Base-by-base conservation (phyloP, 139 green algal genomes). In the Astrephomene gubernaculifera region DNA sequence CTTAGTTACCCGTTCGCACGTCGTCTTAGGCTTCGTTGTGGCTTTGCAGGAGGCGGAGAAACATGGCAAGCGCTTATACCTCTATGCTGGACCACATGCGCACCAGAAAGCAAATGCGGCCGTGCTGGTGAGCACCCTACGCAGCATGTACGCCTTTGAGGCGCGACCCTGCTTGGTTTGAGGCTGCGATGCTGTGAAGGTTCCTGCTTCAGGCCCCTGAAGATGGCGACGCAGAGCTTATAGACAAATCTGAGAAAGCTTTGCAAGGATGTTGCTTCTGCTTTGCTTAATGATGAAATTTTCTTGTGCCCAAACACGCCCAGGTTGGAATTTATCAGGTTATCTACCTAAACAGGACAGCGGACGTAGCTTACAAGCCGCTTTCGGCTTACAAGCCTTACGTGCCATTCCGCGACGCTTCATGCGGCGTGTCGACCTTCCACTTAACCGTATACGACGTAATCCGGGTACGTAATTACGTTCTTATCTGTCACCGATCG, bases 401-500 rank as follows among this genome's bases (percentile, higher is more conserved):
- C 78, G 72, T 88, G 29, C 92, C 94, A 3, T 99, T 98, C 87
- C 85, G 96, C 29, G 96, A 99, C 75, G 94, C 96, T 10, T 97
- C 94, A 0, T 97, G 90, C 74, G 95, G 96, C 17, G 83, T 92
- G 24, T 93, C 93, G 21, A 94, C 90, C 70, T 98, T 97, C 88
- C 83, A 95, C 82, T 87, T 99, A 27, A 93, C 92, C 4, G 95
- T 97, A n/a, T 85, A 91, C 22, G 89, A 97, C 87, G 76, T 83
- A 9, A 44, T 83, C 29, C 25, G 41, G 76, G 76, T 83, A 33
- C 22, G 76, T 4, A n/a, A n/a, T n/a, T n/a, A n/a, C n/a, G n/a
- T n/a, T n/a, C n/a, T n/a, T n/a, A n/a, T n/a, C n/a, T n/a, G n/a
- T n/a, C n/a, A n/a, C n/a, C n/a, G n/a, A n/a, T n/a, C n/a, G n/a